Percentiles rank a stretch among this genome's conserved stretches.
Conservation (phyloP, 192 early-diverging fungal species). For the Lunasporangiospora selenospora region DNA sequence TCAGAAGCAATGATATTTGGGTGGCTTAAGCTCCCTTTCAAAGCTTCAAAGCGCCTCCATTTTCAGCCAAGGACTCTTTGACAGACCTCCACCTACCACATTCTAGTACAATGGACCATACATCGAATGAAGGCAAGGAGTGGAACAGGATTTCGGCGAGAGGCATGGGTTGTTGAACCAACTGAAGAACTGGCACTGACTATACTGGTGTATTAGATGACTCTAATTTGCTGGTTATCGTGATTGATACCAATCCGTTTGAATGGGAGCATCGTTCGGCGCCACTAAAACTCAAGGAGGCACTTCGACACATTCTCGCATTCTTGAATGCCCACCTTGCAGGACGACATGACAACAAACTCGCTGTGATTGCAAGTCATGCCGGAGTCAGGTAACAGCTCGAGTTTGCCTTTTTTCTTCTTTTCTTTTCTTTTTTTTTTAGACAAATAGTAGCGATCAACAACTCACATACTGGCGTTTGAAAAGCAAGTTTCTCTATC, state of each 20-base stretch:
- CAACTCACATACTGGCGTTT: background rate
- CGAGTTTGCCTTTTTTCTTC: background rate
- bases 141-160: too few species aligned
- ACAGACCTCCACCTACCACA: too few species aligned
- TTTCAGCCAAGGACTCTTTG: too few species aligned
- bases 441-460: background rate
- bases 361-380: slow-evolving; percentile 86
- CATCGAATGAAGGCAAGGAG: too few species aligned
- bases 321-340: slow-evolving; percentile 96
- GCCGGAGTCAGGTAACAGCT: slow-evolving; percentile 56
- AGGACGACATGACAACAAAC: slow-evolving; percentile 83
- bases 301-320: slow-evolving; percentile 78
- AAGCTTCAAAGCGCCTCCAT: too few species aligned
- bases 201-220: too few species aligned
- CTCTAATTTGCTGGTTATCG: slow-evolving; percentile 79
- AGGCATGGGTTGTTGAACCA: too few species aligned
- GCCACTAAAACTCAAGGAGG: slow-evolving; percentile 66
- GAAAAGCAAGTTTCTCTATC: slow-evolving; percentile 63
- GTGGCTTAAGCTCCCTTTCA: too few species aligned
- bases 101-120: too few species aligned
- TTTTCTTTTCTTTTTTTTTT: background rate
- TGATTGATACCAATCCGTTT: slow-evolving; percentile 84
- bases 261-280: slow-evolving; percentile 66
- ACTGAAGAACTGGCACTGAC: too few species aligned
- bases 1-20: too few species aligned